Percentiles rank a stretch among this genome's conserved stretches.
phyloP scores from a whole-genome alignment of 73 alveolate species.

The Paraurostyla sp. region DNA sequence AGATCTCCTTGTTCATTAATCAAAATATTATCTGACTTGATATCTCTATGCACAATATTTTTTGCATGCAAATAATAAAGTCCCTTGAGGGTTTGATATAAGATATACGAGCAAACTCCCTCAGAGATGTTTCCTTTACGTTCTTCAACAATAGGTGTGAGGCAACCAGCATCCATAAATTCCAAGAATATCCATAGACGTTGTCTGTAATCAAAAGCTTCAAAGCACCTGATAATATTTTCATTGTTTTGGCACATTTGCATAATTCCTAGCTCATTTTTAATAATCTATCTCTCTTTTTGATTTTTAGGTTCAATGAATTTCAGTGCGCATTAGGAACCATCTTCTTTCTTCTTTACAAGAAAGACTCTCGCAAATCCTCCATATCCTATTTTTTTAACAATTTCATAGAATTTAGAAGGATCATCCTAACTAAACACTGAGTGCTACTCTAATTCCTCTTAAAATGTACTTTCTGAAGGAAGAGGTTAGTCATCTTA shows the following conservation, averaged over 20 bases:
- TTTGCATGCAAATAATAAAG: conserved; percentile 15
- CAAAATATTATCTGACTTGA: conserved; percentile 69
- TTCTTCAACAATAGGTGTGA: conserved; percentile 60
- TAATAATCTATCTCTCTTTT: conserved; percentile 51
- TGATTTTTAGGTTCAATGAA: conserved; percentile 60
- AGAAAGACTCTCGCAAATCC: conserved; percentile 69
- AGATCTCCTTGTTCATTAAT: conserved; percentile 64
- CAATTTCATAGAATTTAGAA: conserved; percentile 67
- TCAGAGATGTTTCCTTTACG: conserved; percentile 24
- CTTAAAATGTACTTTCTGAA: conserved; percentile 20
- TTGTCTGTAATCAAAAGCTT: conserved; percentile 45
- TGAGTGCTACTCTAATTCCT: conserved; percentile 9
- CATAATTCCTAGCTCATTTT: conserved; percentile 62
- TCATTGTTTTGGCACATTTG: conserved; percentile 42
- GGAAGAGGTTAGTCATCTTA: conserved; percentile 27
- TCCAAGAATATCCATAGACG: conserved; percentile 64
- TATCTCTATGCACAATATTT: conserved; percentile 72
- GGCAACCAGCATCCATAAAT: conserved; percentile 66
- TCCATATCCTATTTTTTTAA: conserved; percentile 72
- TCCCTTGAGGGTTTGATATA: conserved; percentile 33
- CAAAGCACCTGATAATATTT: conserved; percentile 37
- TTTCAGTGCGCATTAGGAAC: conserved; percentile 57
- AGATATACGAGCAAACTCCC: conserved; percentile 45
- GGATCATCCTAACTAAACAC: conserved; percentile 63
- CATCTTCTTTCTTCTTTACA: conserved; percentile 50